These are phyloP conservation scores for Ministeria vibrans DNA, from an alignment of 78 protist genomes.

Conservation along the genomic window DNA sequence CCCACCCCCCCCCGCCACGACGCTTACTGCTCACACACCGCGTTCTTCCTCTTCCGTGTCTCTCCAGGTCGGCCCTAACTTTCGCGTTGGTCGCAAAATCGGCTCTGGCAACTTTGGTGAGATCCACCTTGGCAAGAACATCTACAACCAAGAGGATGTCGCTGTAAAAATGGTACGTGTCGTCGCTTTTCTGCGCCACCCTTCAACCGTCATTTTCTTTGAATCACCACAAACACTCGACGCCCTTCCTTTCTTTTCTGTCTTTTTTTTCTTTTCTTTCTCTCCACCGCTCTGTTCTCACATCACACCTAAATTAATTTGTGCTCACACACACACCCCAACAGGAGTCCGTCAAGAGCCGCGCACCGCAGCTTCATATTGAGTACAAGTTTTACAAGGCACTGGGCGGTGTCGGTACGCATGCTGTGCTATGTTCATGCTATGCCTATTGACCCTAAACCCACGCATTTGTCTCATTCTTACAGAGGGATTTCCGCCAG, in stretches of 20 bases:
- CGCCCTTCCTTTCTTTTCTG: too few relatives aligned
- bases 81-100: slow-evolving; percentile 49
- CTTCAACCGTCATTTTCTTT: too few relatives aligned
- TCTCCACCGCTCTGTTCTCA: background rate
- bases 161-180: background rate
- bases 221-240: too few relatives aligned
- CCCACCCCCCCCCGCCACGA: too few relatives aligned
- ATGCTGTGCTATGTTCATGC: background rate
- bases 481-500: background rate
- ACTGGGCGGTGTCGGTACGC: background rate
- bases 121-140: slow-evolving; percentile 36
- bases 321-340: too few relatives aligned
- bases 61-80: slow-evolving; percentile 40
- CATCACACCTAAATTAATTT: too few relatives aligned
- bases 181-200: too few relatives aligned
- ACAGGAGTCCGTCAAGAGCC: slow-evolving; percentile 27
- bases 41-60: too few relatives aligned
- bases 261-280: too few relatives aligned
- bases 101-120: slow-evolving; percentile 88
- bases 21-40: too few relatives aligned
- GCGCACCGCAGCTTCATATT: slow-evolving; percentile 33
- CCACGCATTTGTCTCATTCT: too few relatives aligned
- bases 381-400: slow-evolving; percentile 30
- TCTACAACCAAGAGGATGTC: background rate
- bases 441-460: background rate